phyloP scores from a whole-genome alignment of 2,329 filamentous ascomycete genomes.

The Fusarium gaditjirri region DNA sequence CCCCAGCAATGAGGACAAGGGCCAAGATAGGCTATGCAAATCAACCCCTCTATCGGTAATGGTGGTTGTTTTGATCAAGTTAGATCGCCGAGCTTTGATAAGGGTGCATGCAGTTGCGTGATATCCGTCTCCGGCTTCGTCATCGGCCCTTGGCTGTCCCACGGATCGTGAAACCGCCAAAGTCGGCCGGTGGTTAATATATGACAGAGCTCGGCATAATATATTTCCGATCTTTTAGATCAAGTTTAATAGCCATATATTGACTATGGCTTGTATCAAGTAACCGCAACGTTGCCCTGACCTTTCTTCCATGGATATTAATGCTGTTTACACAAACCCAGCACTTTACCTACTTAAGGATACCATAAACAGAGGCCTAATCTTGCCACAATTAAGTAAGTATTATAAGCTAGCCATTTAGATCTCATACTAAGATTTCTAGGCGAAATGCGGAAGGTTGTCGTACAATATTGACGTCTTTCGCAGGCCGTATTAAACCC shows the following conservation, averaged over 20 bases:
- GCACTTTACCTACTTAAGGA: neutral
- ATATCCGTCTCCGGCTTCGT: neutral
- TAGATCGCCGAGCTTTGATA: constrained; percentile 2
- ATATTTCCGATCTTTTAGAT: no score
- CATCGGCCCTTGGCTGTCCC: neutral
- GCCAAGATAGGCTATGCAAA: neutral
- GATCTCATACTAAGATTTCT: no score
- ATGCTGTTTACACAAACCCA: no score
- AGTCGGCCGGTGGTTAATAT: neutral
- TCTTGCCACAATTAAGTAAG: rapidly evolving
- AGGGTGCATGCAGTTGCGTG: neutral
- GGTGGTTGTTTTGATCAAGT: neutral
- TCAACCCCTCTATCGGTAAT: neutral
- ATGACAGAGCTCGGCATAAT: neutral
- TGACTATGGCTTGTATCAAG: rapidly evolving
- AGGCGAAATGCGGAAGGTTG: no score
- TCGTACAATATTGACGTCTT: neutral
- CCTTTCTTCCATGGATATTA: no score
- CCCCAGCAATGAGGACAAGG: constrained; percentile 1
- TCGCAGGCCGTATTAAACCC: neutral
- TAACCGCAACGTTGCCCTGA: neutral
- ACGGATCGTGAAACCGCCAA: neutral
- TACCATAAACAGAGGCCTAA: neutral
- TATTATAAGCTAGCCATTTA: no score
- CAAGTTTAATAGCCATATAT: no score